Evolutionary conservation across 257 asterid genomes (phyloP).

Genomic region (Thymus quinquecostatus): DNA sequence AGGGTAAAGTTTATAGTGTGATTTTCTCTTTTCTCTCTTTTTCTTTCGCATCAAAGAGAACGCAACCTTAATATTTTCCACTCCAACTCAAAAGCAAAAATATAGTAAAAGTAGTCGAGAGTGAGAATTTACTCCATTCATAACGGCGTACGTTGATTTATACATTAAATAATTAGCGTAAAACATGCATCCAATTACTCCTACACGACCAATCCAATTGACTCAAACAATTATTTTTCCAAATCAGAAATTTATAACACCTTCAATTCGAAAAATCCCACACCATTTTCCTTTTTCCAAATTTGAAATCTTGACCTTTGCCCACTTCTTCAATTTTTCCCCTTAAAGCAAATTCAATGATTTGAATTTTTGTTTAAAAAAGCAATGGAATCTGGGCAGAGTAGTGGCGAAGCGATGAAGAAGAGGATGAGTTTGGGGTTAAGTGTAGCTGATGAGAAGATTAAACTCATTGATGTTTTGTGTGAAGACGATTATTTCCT

Average conservation of each 20-base stretch:
- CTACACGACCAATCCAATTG: not conserved
- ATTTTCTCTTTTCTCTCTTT: no score
- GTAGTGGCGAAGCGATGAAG: slow-evolving; percentile 1
- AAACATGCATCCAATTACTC: not conserved
- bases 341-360: no score
- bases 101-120: not conserved
- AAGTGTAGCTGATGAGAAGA: slow-evolving; percentile 44
- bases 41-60: no score
- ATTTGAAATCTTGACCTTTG: not conserved
- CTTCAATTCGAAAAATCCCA: not conserved
- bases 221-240: slow-evolving; percentile 20
- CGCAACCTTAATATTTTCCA: no score
- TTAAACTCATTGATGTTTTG: slow-evolving; percentile 58
- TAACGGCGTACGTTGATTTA: not conserved
- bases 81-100: not conserved
- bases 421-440: slow-evolving; percentile 43
- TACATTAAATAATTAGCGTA: not conserved
- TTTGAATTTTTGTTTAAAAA: not conserved
- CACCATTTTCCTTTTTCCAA: not conserved
- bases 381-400: slow-evolving; percentile 30
- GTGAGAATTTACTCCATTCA: not conserved
- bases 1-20: no score
- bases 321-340: no score
- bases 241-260: not conserved
- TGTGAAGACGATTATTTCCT: slow-evolving; percentile 61